Conservation (phyloP, 2,329 filamentous ascomycete genomes). For the Plectosphaerella sp. region DNA sequence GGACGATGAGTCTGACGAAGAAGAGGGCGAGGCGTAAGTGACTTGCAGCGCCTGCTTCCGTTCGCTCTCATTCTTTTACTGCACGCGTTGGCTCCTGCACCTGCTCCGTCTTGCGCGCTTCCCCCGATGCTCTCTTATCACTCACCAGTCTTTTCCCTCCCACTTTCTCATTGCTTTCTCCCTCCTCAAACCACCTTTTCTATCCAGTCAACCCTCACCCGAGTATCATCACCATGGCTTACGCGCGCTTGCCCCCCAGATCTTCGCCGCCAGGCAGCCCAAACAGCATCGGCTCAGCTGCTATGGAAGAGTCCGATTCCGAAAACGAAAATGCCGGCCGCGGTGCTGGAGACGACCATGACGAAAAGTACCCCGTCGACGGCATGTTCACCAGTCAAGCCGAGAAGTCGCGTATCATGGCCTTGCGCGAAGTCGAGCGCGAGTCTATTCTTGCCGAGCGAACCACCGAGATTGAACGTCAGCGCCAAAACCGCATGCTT, state of each 20-base stretch:
- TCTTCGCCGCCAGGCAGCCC: slow-evolving; percentile 67
- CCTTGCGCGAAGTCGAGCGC: slow-evolving; percentile 83
- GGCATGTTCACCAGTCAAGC: slow-evolving; percentile 73
- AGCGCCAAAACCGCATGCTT: slow-evolving; percentile 76
- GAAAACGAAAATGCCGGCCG: slow-evolving; percentile 40
- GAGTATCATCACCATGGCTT: not conserved
- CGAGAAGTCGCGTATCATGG: slow-evolving; percentile 76
- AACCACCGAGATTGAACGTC: slow-evolving; percentile 74
- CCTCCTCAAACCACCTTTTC: not conserved
- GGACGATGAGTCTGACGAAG: slow-evolving; percentile 63
- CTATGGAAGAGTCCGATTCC: slow-evolving; percentile 86
- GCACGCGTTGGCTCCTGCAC: not conserved
- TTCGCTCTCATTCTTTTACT: slow-evolving; percentile 7
- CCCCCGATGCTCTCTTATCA: not conserved
- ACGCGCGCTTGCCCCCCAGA: slow-evolving; percentile 34
- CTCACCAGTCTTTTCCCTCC: not conserved
- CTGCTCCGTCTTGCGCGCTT: not conserved
- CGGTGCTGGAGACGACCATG: slow-evolving; percentile 46
- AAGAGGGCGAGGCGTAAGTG: slow-evolving; percentile 81
- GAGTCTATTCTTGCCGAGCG: slow-evolving; percentile 89
- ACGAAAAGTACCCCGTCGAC: slow-evolving; percentile 77
- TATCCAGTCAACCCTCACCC: not conserved
- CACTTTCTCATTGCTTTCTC: not conserved
- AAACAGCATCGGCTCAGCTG: slow-evolving; percentile 73
- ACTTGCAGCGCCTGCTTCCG: slow-evolving; percentile 3